Base-by-base conservation (phyloP, 2,329 filamentous ascomycete genomes). In the Aureobasidium sp. region DNA sequence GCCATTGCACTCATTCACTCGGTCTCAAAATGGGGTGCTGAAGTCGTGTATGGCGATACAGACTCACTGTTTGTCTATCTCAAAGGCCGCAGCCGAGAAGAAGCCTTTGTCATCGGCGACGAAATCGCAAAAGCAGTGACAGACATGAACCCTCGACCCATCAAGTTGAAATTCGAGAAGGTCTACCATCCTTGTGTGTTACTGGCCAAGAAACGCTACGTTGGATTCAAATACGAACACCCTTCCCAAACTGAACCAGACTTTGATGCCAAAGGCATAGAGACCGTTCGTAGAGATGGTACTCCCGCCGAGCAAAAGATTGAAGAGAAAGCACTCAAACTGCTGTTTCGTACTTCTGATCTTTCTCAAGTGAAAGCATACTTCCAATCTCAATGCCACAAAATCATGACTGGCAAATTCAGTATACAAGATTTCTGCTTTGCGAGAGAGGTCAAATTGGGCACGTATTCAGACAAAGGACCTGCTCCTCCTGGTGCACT, bases 131-230 rank as follows among this genome's bases (percentile, higher is more conserved):
- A 89, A 69, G 86, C 87, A 15, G 85, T 99, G 62, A 97, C 94
- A 0, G 83, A 90, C 60, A 88, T 89, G 78, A 99, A 97, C 69
- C 95, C 94, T 2, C 84, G 87, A 1, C 94, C 94, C 0, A 80
- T 99, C 67, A 97, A 96, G 75, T 86, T 99, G 65, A 97, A 97
- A 72, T 97, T 99, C 67, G 94, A 99, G 72, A 99, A 99, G 69
- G 93, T 99, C 1, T 99, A 99, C 74, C 89, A 96, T 65, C 94
- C 95, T 0, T 97, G 93, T 71, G 86, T 97, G 0, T 81, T 99
- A 5, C 82, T 99, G 0, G 91, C 95, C 21, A 99, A 99, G 78
- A 99, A 99, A 72, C 88, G 94, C 61, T 99, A 99, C 68, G 95
- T 97, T 4, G 95, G 95, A 6, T 97, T 96, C 80, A 97, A 96